Base-by-base conservation (phyloP, 805 yeast species). In the Metschnikowia peoriensis region DNA sequence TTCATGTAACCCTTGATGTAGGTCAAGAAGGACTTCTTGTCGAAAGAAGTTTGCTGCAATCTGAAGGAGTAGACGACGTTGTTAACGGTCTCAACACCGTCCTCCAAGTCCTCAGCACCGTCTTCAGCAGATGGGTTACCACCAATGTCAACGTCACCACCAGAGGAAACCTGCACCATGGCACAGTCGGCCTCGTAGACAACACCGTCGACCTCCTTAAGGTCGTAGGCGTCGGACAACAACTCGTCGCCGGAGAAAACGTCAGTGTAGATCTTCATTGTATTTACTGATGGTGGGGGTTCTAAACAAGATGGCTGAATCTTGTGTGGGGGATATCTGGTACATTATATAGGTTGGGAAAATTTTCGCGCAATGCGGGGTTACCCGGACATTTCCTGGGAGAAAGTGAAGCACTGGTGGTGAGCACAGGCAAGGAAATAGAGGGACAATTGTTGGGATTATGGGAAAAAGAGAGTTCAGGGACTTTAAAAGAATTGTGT, bases 1-100 rank as follows among this genome's bases (percentile, higher is more conserved):
- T 94, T 94, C 98, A 94, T 93, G 96, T 94, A 94, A 69, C 94
- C 96, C 85, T 94, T 94, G 81, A 94, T 88, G 89, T 93, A 94
- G 67, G 91, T 82, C 76, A 93, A 75, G 88, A 86, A 94, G 55
- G 97, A 89, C 83, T 94, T 94, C 86, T 94, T 94, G 90, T 94
- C 99, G 74, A 94, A 94, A 60, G 80, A 82, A 60, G 99, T 94
- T 77, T 82, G 89, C 80, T 89, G 97, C 73, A 94, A 86, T 83
- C 97, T 89, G 94, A 94, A 92, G 63, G 97, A 90, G 92, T 91
- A 85, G 66, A 93, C 97, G 73, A 94, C 89, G 83, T 94, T 94
- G 96, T 93, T 94, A 73, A 94, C 97, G 67, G 89, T 83, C 79
- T 87, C 93, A 66, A 81, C 80, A 77, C 86, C 89, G 50, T 88